phyloP scores from a whole-genome alignment of 1,139 yeast genomes.

The Lizanozyma gosingica region DNA sequence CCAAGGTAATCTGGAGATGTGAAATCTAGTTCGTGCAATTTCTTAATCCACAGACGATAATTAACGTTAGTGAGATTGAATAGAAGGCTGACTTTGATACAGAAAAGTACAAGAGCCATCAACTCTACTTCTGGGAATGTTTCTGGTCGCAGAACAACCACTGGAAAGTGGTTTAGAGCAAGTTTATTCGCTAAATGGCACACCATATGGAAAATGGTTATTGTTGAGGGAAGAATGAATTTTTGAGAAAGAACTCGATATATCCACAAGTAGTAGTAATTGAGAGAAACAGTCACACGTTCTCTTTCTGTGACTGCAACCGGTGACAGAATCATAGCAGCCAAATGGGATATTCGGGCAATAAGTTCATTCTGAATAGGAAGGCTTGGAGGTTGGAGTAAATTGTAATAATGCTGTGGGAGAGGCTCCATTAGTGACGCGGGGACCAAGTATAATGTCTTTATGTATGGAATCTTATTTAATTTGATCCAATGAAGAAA shows the following conservation, averaged over 20 bases:
- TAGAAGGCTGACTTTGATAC: not conserved
- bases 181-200: not conserved
- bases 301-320: constrained; percentile 3
- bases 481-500: constrained; percentile 19
- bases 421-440: constrained; percentile 13
- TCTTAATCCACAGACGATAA: not conserved
- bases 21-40: not conserved
- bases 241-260: constrained; percentile 14
- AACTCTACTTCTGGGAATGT: not conserved
- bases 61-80: not conserved
- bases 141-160: not conserved
- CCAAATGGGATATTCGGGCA: not conserved
- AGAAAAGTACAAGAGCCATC: not conserved
- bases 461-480: constrained; percentile 32
- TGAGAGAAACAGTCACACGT: constrained; percentile 9
- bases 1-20: not conserved
- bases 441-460: constrained; percentile 23
- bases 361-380: constrained; percentile 23
- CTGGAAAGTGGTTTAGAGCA: not conserved
- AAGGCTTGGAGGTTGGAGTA: constrained; percentile 20
- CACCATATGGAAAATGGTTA: not conserved
- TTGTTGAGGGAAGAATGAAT: not conserved
- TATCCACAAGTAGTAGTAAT: constrained; percentile 27
- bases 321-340: constrained; percentile 9
- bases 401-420: constrained; percentile 15